Evolutionary conservation across 441 rosid genomes (phyloP).

Genomic region (Manihot esculenta): DNA sequence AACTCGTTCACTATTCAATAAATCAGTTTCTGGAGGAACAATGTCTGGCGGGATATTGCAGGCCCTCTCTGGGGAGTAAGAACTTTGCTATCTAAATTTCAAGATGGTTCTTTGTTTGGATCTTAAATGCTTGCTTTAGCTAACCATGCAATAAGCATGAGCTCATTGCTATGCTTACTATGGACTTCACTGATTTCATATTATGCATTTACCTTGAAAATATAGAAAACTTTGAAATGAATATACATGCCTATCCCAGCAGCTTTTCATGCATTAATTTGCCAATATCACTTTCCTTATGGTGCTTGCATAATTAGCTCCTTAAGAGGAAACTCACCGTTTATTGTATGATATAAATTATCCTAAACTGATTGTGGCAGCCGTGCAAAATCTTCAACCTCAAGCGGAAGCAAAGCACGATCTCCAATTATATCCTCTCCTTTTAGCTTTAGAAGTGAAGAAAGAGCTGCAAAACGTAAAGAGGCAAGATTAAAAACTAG

Average conservation of each 20-base stretch:
- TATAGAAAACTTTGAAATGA: not conserved
- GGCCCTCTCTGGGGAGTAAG: conserved; percentile 44
- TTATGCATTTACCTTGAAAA: not conserved
- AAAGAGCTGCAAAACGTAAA: conserved; percentile 78
- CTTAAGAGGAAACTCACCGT: not conserved
- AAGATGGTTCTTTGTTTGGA: not conserved
- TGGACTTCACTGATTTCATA: too few relatives aligned
- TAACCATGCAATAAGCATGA: not conserved
- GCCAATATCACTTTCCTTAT: not conserved
- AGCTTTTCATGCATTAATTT: not conserved
- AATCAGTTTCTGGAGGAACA: conserved; percentile 43
- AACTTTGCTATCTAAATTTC: conserved; percentile 23
- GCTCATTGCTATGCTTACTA: not conserved
- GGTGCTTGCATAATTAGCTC: conserved; percentile 8
- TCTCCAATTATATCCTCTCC: conserved; percentile 47
- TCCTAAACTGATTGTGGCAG: conserved; percentile 32
- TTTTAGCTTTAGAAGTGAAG: conserved; percentile 80
- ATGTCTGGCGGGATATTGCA: conserved; percentile 37
- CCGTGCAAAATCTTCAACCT: conserved; percentile 38
- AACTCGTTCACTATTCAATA: conserved; percentile 31
- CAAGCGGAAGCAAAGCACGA: conserved; percentile 44
- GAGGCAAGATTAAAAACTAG: conserved; percentile 52
- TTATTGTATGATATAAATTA: conserved; percentile 16
- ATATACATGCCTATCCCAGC: not conserved
- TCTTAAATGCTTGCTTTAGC: not conserved